Evolutionary conservation across 768 basidiomycete genomes (phyloP).

Genomic region (Rhodosporidiobolus sp.): DNA sequence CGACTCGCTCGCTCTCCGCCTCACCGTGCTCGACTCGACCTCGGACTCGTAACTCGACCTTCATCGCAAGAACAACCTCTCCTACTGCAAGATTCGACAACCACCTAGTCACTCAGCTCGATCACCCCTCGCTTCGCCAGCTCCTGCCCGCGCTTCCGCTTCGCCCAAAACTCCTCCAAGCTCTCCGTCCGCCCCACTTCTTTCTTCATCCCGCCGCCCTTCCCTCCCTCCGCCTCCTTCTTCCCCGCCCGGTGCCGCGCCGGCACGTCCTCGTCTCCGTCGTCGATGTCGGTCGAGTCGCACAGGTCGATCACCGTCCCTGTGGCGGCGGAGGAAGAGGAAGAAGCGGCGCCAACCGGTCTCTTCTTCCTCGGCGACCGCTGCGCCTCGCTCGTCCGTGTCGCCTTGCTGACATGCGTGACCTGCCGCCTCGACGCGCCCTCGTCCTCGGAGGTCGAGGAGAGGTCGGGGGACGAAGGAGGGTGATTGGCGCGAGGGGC

Average conservation of each 20-base stretch:
- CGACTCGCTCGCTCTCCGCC: too few relatives aligned
- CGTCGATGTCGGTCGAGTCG: not conserved
- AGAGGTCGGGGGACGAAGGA: not conserved
- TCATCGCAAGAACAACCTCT: not conserved
- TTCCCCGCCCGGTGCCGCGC: too few relatives aligned
- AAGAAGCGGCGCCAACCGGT: not conserved
- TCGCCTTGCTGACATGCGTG: not conserved
- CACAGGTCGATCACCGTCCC: not conserved
- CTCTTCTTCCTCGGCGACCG: not conserved
- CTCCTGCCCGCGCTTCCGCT: not conserved
- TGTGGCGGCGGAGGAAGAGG: too few relatives aligned
- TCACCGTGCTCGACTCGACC: too few relatives aligned
- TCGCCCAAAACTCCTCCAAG: not conserved
- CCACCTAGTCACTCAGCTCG: slow-evolving; percentile 6
- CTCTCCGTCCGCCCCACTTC: too few relatives aligned
- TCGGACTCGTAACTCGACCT: too few relatives aligned
- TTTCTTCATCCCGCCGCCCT: too few relatives aligned
- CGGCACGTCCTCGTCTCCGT: too few relatives aligned
- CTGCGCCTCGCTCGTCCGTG: not conserved
- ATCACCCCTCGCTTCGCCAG: not conserved
- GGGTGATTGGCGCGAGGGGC: not conserved
- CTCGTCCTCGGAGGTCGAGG: not conserved
- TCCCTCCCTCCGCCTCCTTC: too few relatives aligned
- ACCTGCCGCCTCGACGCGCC: not conserved
- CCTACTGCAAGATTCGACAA: not conserved